Percentiles rank a stretch among this genome's conserved stretches.
These are phyloP conservation scores for Neurospora sublineolata DNA, from an alignment of 495 filamentous ascomycete genomes.

Conservation along the genomic window DNA sequence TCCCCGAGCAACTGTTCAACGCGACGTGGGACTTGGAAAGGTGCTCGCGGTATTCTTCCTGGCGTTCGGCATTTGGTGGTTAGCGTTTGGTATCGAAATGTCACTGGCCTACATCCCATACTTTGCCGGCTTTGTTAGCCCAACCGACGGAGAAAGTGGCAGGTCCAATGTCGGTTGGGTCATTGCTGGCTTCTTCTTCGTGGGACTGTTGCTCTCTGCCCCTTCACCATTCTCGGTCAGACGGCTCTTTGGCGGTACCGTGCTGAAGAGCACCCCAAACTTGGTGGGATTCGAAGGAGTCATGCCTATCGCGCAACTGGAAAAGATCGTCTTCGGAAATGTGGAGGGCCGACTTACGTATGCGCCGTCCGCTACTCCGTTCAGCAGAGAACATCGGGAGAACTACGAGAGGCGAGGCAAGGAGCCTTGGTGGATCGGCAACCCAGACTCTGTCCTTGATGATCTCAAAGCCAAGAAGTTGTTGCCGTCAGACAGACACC, in stretches of 20 bases:
- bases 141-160: slow-evolving; percentile 16
- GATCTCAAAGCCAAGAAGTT: slow-evolving; percentile 1
- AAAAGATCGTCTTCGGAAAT: slow-evolving; percentile 1
- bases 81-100: slow-evolving; percentile 1
- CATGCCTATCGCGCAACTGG: slow-evolving; percentile 4
- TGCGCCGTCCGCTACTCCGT: background rate
- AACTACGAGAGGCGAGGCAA: background rate
- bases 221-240: background rate
- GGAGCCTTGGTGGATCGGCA: background rate
- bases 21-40: background rate
- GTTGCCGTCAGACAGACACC: slow-evolving; percentile 4
- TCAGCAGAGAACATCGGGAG: background rate
- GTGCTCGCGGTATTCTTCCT: slow-evolving; percentile 3
- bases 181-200: slow-evolving; percentile 14
- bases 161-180: slow-evolving; percentile 12
- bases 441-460: background rate
- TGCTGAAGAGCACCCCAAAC: background rate
- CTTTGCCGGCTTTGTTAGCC: slow-evolving; percentile 13
- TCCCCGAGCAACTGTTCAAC: background rate
- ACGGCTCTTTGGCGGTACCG: background rate
- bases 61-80: background rate
- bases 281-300: slow-evolving; percentile 23
- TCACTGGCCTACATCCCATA: background rate
- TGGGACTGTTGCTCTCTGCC: background rate
- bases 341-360: background rate